phyloP scores from a whole-genome alignment of 257 asterid genomes.

The Scutellaria minor region DNA sequence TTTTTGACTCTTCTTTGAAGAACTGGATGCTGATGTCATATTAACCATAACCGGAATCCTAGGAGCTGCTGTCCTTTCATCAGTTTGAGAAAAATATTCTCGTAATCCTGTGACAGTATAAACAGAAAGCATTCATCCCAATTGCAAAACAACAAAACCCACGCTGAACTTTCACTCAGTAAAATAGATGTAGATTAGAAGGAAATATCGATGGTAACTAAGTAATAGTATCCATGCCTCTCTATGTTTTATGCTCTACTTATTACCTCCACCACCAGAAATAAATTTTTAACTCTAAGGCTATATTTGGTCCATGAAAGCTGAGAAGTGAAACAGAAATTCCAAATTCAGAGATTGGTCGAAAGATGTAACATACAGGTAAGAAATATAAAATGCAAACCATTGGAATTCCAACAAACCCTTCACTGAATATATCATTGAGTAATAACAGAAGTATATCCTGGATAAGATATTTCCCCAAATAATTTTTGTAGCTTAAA shows the following conservation, averaged over 20 bases:
- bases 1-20: conserved; percentile 59
- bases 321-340: conserved; percentile 7
- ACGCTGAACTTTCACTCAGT: conserved; percentile 6
- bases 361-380: background rate
- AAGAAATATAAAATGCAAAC: background rate
- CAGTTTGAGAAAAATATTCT: conserved; percentile 92
- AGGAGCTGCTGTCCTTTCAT: conserved; percentile 80
- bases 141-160: conserved; percentile 29
- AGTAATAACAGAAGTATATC: background rate
- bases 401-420: too few relatives aligned
- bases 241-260: conserved; percentile 15
- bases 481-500: background rate
- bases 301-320: conserved; percentile 12
- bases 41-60: conserved; percentile 95
- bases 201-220: background rate
- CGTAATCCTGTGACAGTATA: conserved; percentile 67
- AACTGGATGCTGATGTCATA: conserved; percentile 71
- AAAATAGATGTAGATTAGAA: conserved; percentile 14
- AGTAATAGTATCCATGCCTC: conserved; percentile 19
- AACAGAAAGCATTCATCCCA: conserved; percentile 32
- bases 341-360: background rate
- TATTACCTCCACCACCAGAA: conserved; percentile 19
- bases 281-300: background rate
- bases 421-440: background rate
- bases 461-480: background rate